Conservation (phyloP, 2,329 filamentous ascomycete species). For the Diaporthe sp. region DNA sequence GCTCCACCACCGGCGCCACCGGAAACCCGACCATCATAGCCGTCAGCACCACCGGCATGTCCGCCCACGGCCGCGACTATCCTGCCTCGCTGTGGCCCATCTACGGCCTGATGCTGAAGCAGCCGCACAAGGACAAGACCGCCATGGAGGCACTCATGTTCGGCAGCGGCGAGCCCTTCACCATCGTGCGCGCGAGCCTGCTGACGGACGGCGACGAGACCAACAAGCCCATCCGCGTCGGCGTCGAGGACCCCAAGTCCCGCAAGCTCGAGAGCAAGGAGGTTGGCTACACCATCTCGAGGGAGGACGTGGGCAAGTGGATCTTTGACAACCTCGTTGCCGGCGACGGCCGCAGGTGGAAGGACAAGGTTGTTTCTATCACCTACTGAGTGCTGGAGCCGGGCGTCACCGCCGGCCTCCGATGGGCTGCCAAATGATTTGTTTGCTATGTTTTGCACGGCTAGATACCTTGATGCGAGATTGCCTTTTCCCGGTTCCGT, state of each 20-base stretch:
- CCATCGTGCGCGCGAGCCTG: slow-evolving; percentile 50
- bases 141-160: slow-evolving; percentile 57
- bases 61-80: slow-evolving; percentile 53
- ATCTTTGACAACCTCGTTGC: slow-evolving; percentile 57
- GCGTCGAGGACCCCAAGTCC: slow-evolving; percentile 54
- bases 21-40: slow-evolving; percentile 54
- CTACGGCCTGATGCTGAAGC: slow-evolving; percentile 54
- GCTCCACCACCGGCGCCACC: slow-evolving; percentile 43
- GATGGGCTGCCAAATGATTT: not conserved
- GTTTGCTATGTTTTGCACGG: slow-evolving; percentile 1
- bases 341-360: slow-evolving; percentile 45
- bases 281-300: slow-evolving; percentile 62
- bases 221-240: slow-evolving; percentile 52
- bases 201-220: slow-evolving; percentile 47
- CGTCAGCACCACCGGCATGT: slow-evolving; percentile 60
- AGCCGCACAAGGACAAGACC: slow-evolving; percentile 59
- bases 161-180: slow-evolving; percentile 47
- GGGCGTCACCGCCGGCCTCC: not conserved
- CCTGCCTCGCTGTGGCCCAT: slow-evolving; percentile 56
- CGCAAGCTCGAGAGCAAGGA: slow-evolving; percentile 51
- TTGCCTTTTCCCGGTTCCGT: not conserved
- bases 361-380: slow-evolving; percentile 53
- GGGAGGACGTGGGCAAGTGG: slow-evolving; percentile 63
- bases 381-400: slow-evolving; percentile 47
- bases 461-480: slow-evolving; percentile 7